Conservation (phyloP, 768 basidiomycete species). For the Lactifluus hygrophoroides region DNA sequence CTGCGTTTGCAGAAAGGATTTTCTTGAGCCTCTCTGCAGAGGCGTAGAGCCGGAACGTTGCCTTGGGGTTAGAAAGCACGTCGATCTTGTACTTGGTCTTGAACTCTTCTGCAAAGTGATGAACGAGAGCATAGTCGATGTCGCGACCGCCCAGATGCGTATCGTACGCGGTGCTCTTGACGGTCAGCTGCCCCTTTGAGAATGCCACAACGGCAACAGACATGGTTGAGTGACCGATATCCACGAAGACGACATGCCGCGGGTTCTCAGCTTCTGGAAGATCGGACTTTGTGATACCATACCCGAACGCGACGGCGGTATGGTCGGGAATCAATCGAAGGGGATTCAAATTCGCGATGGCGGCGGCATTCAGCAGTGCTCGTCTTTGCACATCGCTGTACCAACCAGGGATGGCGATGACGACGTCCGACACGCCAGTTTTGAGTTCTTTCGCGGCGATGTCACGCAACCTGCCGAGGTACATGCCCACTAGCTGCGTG, state of each 20-base stretch:
- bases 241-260: constrained; percentile 86
- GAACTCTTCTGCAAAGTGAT: constrained; percentile 89
- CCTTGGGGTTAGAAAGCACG: constrained; percentile 85
- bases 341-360: constrained; percentile 81
- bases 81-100: constrained; percentile 98
- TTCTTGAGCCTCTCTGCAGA: constrained; percentile 96
- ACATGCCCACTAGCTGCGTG: constrained; percentile 89
- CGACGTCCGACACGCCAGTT: constrained; percentile 78
- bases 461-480: constrained; percentile 85
- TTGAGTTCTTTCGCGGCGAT: constrained; percentile 82
- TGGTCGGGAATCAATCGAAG: constrained; percentile 97
- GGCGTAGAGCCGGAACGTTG: constrained; percentile 79
- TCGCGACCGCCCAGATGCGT: constrained; percentile 93
- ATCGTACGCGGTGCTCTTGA: constrained; percentile 87
- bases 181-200: constrained; percentile 83
- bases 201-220: constrained; percentile 85
- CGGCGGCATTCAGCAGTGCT: constrained; percentile 81
- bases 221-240: constrained; percentile 89
- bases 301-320: constrained; percentile 92
- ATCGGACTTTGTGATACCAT: constrained; percentile 98
- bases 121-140: constrained; percentile 85
- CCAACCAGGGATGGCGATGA: constrained; percentile 95
- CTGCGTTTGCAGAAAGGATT: constrained; percentile 86
- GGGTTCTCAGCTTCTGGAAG: constrained; percentile 80
- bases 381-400: constrained; percentile 91